A percentile compares a stretch with the other conserved stretches of the same genome.
phyloP scores from a whole-genome alignment of 2,329 filamentous ascomycete genomes.

The Alternaria conjuncta region DNA sequence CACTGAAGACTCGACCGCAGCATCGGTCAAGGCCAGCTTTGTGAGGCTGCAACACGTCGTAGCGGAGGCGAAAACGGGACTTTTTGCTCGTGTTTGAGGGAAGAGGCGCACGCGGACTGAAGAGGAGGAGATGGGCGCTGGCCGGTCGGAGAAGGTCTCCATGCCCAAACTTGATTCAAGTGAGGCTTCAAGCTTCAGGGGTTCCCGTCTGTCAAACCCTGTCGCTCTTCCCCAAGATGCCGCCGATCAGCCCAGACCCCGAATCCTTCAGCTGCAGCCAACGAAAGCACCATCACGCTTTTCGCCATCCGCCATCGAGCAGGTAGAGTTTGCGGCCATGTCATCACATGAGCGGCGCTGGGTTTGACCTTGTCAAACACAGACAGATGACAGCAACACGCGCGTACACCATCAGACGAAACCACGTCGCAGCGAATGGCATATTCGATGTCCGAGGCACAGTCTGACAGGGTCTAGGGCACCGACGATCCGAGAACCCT shows the following conservation, averaged over 20 bases:
- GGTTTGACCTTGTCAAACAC: neutral
- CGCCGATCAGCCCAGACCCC: constrained; percentile 3
- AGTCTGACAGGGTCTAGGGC: constrained; percentile 2
- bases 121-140: constrained; percentile 5
- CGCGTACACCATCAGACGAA: neutral
- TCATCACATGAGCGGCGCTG: neutral
- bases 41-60: constrained; percentile 7
- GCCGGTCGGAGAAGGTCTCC: constrained; percentile 19
- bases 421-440: neutral
- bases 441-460: constrained; percentile 4
- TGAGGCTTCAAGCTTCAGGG: constrained; percentile 14
- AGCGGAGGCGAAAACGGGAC: neutral
- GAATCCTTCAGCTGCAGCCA: constrained; percentile 2
- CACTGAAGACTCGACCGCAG: constrained; percentile 2
- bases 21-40: neutral
- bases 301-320: neutral
- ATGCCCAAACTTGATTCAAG: neutral
- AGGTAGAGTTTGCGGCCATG: neutral
- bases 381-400: constrained; percentile 6
- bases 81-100: neutral
- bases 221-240: neutral
- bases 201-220: constrained; percentile 3
- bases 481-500: constrained; percentile 11
- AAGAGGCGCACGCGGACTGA: constrained; percentile 1
- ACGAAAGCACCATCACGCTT: neutral